A percentile compares a stretch with the other conserved stretches of the same genome.
Evolutionary conservation across 176 grass and related monocot species (phyloP).

Genomic region (Avena atlantica): DNA sequence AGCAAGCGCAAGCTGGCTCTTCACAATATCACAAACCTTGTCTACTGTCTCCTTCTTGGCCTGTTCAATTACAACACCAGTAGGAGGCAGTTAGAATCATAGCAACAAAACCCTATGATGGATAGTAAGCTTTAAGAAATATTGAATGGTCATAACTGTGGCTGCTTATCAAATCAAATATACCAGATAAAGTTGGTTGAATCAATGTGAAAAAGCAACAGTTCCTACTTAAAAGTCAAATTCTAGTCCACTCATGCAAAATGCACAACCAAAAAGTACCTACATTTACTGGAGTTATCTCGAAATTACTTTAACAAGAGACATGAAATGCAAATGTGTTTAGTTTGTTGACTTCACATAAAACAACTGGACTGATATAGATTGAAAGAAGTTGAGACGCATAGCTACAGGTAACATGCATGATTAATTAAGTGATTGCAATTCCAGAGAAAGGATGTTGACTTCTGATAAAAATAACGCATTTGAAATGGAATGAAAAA

Average conservation of each 20-base stretch:
- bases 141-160: not conserved
- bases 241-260: not conserved
- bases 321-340: not conserved
- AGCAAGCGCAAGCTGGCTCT: constrained; percentile 59
- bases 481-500: not conserved
- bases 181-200: not conserved
- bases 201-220: not conserved
- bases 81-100: constrained; percentile 9
- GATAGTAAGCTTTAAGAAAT: not conserved
- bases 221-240: not conserved
- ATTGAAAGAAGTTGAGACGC: not conserved
- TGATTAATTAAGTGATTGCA: not conserved
- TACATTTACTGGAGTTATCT: not conserved
- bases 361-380: not conserved
- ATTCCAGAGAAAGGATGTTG: not conserved
- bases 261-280: not conserved
- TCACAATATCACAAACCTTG: constrained; percentile 66
- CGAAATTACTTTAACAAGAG: not conserved
- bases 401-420: not conserved
- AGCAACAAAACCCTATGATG: not conserved
- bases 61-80: constrained; percentile 44
- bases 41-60: constrained; percentile 68
- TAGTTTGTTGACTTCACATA: not conserved
- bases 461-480: not conserved
- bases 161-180: not conserved